Base-by-base conservation (phyloP, 257 asterid species). In the Nicotiana noctiflora region DNA sequence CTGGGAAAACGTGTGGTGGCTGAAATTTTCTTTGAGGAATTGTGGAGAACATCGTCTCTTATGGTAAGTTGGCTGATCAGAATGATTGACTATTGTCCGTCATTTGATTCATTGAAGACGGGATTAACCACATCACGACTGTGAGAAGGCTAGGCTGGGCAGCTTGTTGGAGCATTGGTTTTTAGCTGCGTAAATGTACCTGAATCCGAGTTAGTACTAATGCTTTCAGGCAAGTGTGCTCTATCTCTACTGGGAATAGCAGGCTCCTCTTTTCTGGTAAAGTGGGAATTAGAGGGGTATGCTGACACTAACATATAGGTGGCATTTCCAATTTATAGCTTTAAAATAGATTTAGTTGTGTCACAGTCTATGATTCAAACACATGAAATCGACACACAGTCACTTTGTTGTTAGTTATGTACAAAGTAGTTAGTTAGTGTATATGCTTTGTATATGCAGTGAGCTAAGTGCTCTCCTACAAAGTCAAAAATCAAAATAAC, bases 41-140 rank as follows among this genome's bases (percentile, higher is more conserved):
- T 63, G 89, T 84, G 89, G 92, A 89, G 84, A 81, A 80, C 65
- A 83, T 19, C 80, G 51, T 82, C 81, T 85, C 86, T 80, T 51
- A 53, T 87, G 75, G 84, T 61, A 34, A 75, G 87, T 81, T 80
- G 86, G 84, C 76, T 76, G 57, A 82, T 82, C 68, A 80, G 82
- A 88, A 90, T 87, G 82, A 92, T 89, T 84, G 88, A 81, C 86
- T 77, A 21, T 82, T 90, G 93, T 89, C 94, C 87, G 86, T 90
- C 92, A 91, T 85, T 79, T 84, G 79, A 61, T 62, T 74, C 70
- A 75, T 10, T 67, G 76, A 80, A 82, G 68, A 31, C 63, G 44
- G 61, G 81, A 37, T 78, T 18, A 70, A 51, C 82, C 68, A 18
- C 17, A 31, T n/a, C 34, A 44, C 57, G 1, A 19, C 23, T 19